These are phyloP conservation scores for Volvox reticuliferus DNA, from an alignment of 139 green algal genomes.

Conservation along the genomic window DNA sequence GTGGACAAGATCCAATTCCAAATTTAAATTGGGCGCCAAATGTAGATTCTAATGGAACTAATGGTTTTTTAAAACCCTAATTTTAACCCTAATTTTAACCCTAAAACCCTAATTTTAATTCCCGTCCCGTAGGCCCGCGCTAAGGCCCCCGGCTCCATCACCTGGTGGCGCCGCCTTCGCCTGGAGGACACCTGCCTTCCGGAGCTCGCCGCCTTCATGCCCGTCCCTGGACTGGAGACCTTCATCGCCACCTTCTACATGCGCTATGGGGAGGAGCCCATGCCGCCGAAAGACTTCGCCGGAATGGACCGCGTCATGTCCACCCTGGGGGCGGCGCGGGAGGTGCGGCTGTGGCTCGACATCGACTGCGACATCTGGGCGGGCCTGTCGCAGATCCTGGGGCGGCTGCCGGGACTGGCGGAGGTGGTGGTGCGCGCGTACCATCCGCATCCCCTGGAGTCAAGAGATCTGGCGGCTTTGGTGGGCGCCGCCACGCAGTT, in stretches of 20 bases:
- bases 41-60: too few species aligned
- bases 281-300: conserved; percentile 6
- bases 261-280: conserved; percentile 20
- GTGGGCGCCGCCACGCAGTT: background rate
- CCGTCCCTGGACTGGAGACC: background rate
- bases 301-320: conserved; percentile 35
- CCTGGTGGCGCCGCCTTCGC: conserved; percentile 29
- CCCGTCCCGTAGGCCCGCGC: background rate
- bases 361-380: conserved; percentile 49
- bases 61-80: too few species aligned
- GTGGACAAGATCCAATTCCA: too few species aligned
- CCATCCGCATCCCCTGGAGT: conserved; percentile 11
- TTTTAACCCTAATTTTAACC: too few species aligned
- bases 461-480: background rate
- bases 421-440: conserved; percentile 40
- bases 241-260: conserved; percentile 47
- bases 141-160: conserved; percentile 26
- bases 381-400: conserved; percentile 32
- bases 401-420: conserved; percentile 34
- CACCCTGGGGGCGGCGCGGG: conserved; percentile 6
- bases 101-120: too few species aligned
- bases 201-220: conserved; percentile 43
- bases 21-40: too few species aligned
- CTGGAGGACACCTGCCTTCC: conserved; percentile 48
- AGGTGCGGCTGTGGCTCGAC: conserved; percentile 47